Conservation (phyloP, 2,329 filamentous ascomycete genomes). For the Metarhizium humberi region DNA sequence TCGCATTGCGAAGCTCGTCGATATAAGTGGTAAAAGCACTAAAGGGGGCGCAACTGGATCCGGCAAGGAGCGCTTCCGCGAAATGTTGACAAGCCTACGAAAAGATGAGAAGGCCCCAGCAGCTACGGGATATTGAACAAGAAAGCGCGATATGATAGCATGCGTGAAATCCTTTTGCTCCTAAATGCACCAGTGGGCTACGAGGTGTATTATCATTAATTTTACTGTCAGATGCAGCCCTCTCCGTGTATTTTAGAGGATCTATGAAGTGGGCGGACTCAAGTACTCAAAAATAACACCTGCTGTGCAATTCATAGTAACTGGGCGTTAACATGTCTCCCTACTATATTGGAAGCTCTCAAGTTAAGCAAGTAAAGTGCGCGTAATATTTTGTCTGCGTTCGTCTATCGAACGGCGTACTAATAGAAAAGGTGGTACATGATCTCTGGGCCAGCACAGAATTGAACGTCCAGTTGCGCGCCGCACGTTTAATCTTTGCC, state of each 20-base stretch:
- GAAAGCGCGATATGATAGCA: background rate
- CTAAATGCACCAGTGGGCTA: background rate
- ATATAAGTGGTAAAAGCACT: slow-evolving; percentile 85
- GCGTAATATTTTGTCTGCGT: background rate
- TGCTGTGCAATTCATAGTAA: background rate
- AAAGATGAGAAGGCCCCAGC: slow-evolving; percentile 85
- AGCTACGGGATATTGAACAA: slow-evolving; percentile 48
- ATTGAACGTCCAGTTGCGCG: background rate
- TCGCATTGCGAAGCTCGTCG: slow-evolving; percentile 94
- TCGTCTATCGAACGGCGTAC: background rate
- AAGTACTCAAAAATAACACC: background rate
- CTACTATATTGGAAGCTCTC: background rate
- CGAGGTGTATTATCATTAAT: background rate
- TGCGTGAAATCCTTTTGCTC: background rate
- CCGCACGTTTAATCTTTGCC: slow-evolving; percentile 36
- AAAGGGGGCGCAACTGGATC: slow-evolving; percentile 82
- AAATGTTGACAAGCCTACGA: slow-evolving; percentile 74
- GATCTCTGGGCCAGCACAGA: background rate
- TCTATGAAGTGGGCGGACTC: background rate
- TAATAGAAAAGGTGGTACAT: background rate
- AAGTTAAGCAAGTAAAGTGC: background rate
- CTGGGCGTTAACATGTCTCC: background rate
- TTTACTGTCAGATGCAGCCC: background rate
- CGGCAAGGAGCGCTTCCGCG: slow-evolving; percentile 93
- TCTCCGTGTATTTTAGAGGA: background rate